A percentile compares a stretch with the other conserved stretches of the same genome.
These are phyloP conservation scores for Achaetomiella virescens DNA, from an alignment of 495 filamentous ascomycete genomes.

Conservation along the genomic window DNA sequence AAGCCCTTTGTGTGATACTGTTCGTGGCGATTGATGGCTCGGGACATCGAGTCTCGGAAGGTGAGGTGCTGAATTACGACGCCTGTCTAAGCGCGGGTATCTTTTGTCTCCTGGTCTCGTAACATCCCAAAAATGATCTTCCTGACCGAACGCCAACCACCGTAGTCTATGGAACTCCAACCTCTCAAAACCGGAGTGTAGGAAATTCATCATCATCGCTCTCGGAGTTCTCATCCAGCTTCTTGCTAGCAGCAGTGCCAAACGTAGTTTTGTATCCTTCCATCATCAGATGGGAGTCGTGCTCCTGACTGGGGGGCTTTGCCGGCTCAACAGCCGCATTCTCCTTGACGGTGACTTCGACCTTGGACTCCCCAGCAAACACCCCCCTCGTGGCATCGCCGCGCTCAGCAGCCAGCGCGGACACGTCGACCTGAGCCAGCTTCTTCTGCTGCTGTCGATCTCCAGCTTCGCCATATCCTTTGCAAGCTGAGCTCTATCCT, in stretches of 20 bases:
- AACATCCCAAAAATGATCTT: neutral
- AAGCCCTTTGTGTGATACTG: neutral
- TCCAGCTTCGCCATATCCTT: slow-evolving; percentile 14
- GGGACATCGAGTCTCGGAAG: neutral
- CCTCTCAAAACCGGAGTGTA: slow-evolving; percentile 15
- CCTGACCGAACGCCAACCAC: neutral
- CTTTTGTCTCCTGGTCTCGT: neutral
- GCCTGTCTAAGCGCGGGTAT: neutral
- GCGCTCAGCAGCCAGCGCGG: slow-evolving; percentile 48
- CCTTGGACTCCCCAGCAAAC: slow-evolving; percentile 7
- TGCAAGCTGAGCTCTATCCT: slow-evolving; percentile 11
- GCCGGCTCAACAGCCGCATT: slow-evolving; percentile 33
- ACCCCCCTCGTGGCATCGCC: slow-evolving; percentile 22
- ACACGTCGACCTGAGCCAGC: slow-evolving; percentile 30
- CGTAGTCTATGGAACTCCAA: neutral
- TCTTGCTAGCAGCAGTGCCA: slow-evolving; percentile 17
- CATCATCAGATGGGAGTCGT: slow-evolving; percentile 36
- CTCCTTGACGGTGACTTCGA: slow-evolving; percentile 46
- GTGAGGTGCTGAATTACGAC: neutral
- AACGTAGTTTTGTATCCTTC: slow-evolving; percentile 45
- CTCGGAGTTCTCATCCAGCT: neutral
- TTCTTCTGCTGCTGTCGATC: slow-evolving; percentile 8
- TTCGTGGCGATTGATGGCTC: neutral
- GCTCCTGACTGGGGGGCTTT: slow-evolving; percentile 20
- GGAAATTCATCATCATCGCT: slow-evolving; percentile 17